Evolutionary conservation across 2,329 filamentous ascomycete genomes (phyloP).

Genomic region (Zasmidium citrigriseum): DNA sequence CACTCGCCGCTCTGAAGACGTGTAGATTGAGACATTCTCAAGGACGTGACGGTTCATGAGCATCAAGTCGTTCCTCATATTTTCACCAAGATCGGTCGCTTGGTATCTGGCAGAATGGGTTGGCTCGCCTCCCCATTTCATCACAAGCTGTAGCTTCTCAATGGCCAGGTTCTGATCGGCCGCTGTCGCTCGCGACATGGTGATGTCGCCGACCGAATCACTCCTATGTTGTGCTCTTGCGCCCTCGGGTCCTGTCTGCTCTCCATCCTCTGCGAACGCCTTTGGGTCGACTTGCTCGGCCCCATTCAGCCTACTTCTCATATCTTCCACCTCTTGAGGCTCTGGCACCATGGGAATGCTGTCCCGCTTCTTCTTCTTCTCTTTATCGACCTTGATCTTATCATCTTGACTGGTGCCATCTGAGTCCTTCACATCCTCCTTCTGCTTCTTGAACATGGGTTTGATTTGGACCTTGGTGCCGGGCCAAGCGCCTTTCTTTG

Average conservation of each 20-base stretch:
- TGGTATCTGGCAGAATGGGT: constrained; percentile 97
- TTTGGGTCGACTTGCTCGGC: background rate
- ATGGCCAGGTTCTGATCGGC: constrained; percentile 89
- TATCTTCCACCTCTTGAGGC: constrained; percentile 14
- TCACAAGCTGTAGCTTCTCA: constrained; percentile 94
- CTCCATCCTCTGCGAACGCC: constrained; percentile 31
- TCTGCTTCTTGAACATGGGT: constrained; percentile 94
- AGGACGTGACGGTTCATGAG: constrained; percentile 90
- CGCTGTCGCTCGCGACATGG: constrained; percentile 90
- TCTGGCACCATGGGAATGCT: constrained; percentile 13
- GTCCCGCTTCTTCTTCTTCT: constrained; percentile 40
- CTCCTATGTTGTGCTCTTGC: constrained; percentile 62
- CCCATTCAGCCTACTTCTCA: constrained; percentile 5
- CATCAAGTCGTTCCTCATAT: constrained; percentile 92
- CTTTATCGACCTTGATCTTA: constrained; percentile 37
- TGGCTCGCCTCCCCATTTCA: constrained; percentile 98
- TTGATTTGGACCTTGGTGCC: constrained; percentile 99
- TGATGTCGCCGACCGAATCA: constrained; percentile 85
- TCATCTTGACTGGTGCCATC: too few species aligned
- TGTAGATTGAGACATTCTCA: constrained; percentile 91
- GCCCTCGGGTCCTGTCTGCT: constrained; percentile 36
- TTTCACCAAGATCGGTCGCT: constrained; percentile 89
- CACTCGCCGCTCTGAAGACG: constrained; percentile 90
- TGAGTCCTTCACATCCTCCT: too few species aligned
- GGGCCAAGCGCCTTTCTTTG: constrained; percentile 90